phyloP scores from a whole-genome alignment of 1,284 basidiomycete genomes.

The Cerrena zonata region DNA sequence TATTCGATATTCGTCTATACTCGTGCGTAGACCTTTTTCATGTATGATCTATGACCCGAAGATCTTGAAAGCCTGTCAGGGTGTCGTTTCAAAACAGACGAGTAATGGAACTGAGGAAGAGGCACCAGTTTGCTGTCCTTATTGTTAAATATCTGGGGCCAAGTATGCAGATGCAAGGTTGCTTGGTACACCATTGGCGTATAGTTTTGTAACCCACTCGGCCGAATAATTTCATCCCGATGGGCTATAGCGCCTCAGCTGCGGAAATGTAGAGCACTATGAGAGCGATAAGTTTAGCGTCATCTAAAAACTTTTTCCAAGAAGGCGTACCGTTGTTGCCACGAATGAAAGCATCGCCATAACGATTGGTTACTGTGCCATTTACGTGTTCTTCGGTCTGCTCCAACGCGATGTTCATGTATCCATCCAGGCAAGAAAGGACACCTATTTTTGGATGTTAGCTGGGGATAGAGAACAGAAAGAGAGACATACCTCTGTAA shows the following conservation, averaged over 20 bases:
- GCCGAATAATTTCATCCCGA: not conserved
- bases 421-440: constrained; percentile 94
- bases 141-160: no score
- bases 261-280: constrained; percentile 32
- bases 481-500: constrained; percentile 70
- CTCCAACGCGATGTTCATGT: constrained; percentile 98
- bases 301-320: not conserved
- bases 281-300: not conserved
- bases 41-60: no score
- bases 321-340: constrained; percentile 81
- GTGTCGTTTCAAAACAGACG: no score
- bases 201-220: not conserved
- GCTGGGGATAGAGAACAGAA: not conserved
- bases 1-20: no score
- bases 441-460: constrained; percentile 54
- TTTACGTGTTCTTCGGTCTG: constrained; percentile 94
- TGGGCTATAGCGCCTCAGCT: constrained; percentile 25
- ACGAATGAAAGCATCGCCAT: constrained; percentile 91
- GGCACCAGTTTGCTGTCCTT: no score
- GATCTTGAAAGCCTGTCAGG: no score
- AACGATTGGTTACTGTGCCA: constrained; percentile 79
- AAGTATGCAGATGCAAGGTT: no score
- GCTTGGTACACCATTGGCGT: no score
- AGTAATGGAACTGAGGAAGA: no score
- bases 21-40: no score